A percentile compares a stretch with the other conserved stretches of the same genome.
phyloP scores from a whole-genome alignment of 768 basidiomycete genomes.

The Hysterangium stoloniferum region DNA sequence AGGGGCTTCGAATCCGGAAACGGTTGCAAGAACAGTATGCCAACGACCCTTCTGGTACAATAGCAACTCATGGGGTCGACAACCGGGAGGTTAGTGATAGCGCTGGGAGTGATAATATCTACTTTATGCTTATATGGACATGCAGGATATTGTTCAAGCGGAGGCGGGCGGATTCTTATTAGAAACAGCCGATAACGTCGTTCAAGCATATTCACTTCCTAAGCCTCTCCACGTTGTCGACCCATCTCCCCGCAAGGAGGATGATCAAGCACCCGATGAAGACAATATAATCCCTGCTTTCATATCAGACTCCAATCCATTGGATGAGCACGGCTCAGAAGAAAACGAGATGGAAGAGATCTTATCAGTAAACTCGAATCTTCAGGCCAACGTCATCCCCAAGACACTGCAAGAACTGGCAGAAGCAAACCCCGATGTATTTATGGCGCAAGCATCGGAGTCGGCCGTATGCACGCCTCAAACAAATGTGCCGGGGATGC shows the following conservation, averaged over 20 bases:
- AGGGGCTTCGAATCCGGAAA: conserved; percentile 80
- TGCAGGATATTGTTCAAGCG: conserved; percentile 13
- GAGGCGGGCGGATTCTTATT: conserved; percentile 53
- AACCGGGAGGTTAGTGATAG: background rate
- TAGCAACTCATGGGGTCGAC: background rate
- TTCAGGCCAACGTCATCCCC: conserved; percentile 21
- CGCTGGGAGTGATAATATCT: background rate
- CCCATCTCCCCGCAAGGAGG: background rate
- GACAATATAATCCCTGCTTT: background rate
- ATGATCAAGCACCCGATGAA: background rate
- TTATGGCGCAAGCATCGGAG: conserved; percentile 1
- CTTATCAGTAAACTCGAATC: conserved; percentile 5
- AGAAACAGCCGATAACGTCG: conserved; percentile 57
- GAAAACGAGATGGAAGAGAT: conserved; percentile 18
- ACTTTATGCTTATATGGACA: background rate
- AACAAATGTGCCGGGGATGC: background rate
- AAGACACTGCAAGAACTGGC: conserved; percentile 64
- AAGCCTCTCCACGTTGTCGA: conserved; percentile 23
- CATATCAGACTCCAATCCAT: background rate
- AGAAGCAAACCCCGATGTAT: conserved; percentile 28
- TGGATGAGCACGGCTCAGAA: conserved; percentile 16
- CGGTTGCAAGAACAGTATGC: conserved; percentile 75
- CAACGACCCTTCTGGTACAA: background rate
- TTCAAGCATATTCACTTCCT: conserved; percentile 65
- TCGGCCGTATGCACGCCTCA: background rate